Evolutionary conservation across 495 filamentous ascomycete species (phyloP), one percentile per base, ranked within the genome.

Genomic region (Hypomontagnella monticulosa): DNA sequence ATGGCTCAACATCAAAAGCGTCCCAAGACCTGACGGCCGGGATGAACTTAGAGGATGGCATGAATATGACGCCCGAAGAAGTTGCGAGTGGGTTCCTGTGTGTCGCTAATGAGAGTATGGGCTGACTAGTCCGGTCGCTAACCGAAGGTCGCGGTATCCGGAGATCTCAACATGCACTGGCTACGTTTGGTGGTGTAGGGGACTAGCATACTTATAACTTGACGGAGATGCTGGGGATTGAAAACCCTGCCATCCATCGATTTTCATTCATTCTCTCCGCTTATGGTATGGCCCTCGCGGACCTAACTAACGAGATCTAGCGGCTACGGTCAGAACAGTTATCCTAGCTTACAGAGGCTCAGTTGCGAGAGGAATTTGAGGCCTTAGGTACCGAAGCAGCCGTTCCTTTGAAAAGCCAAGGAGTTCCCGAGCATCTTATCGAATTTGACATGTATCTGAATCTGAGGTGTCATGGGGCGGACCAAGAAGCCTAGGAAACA

Each of bases 41-140:
- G 30, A 88, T 93, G 65, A 93, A 93, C 58, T 76, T 61, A 71
- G 84, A 75, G 76, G 85, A 48, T 1, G 65, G 69, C 27, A 79
- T 83, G 46, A 92, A 91, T 79, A 27, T 27, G 23, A 87, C 83
- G 0, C 68, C 87, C 0, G 91, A 94, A 67, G 91, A 94, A 61
- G 86, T 93, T 15, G 91, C 91, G 0, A 85, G 88, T 71, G 86
- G 87, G 0, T 93, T 92, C 71, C 84, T 93, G 70, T 85, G 89
- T 54, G 89, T 94, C 61, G 91, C 91, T 3, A 93, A 94, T 58
- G 91, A 93, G 74, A 88, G 89, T 4, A 93, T 94, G 91, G 88
- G 87, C 4, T 79, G 91, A 40, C 91, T 91, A 0, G 93, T 94
- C 57, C 82, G 91, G 32, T 89, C 87, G 10, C 70, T 93, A 51